Conservation (phyloP, 169 alveolate species). For the Neospora caninum region DNA sequence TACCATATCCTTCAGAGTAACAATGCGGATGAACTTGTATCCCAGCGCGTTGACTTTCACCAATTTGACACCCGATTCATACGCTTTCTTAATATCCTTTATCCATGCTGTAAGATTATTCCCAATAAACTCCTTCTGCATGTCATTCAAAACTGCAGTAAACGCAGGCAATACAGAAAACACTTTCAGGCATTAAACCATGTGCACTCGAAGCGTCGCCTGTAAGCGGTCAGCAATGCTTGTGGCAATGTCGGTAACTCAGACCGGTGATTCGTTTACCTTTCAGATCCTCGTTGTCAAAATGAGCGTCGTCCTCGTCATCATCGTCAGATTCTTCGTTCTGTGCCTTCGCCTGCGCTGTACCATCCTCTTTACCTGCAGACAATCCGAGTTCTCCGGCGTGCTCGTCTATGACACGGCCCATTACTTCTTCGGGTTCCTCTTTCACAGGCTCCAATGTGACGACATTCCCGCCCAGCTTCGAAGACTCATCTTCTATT, state of each 20-base stretch:
- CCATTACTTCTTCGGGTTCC: slow-evolving; percentile 37
- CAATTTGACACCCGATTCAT: slow-evolving; percentile 72
- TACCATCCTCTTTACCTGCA: neutral
- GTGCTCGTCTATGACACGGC: neutral
- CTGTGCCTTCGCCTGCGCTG: neutral
- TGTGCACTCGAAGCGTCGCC: slow-evolving; percentile 22
- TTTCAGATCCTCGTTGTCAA: slow-evolving; percentile 47
- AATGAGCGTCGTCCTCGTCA: slow-evolving; percentile 46
- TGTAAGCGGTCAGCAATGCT: slow-evolving; percentile 55
- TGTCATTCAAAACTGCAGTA: slow-evolving; percentile 58
- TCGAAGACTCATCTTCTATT: slow-evolving; percentile 56
- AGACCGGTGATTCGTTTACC: neutral
- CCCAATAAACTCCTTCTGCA: slow-evolving; percentile 74
- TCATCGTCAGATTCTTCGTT: neutral
- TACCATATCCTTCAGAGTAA: slow-evolving; percentile 71
- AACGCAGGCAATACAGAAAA: neutral
- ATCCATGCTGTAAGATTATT: slow-evolving; percentile 73
- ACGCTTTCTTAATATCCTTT: slow-evolving; percentile 72
- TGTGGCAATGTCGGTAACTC: no score
- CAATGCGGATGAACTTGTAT: slow-evolving; percentile 72
- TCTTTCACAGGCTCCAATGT: neutral
- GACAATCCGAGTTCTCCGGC: neutral
- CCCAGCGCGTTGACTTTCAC: slow-evolving; percentile 74
- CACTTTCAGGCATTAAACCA: neutral
- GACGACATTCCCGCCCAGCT: neutral